Percentiles rank a stretch among this genome's conserved stretches.
Evolutionary conservation across 768 basidiomycete genomes (phyloP).

Genomic region (Galerina marginata): DNA sequence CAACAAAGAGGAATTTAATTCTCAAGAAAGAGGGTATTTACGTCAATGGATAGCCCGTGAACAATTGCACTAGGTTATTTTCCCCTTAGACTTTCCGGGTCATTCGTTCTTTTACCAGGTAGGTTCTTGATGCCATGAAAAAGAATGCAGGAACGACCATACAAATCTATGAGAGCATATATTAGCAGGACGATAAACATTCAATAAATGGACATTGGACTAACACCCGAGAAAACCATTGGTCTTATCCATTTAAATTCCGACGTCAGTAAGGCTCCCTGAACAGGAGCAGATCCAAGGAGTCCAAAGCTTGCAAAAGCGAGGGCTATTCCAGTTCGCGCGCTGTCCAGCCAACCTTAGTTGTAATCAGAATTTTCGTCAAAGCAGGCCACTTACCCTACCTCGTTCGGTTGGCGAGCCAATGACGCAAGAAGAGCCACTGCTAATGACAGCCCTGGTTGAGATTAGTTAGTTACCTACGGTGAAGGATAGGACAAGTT

Average conservation of each 20-base stretch:
- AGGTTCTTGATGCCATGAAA: too few species aligned
- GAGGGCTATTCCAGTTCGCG: conserved; percentile 37
- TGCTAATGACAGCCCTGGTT: conserved; percentile 39
- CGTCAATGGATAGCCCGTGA: too few species aligned
- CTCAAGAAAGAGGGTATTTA: too few species aligned
- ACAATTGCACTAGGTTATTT: too few species aligned
- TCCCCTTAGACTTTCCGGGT: too few species aligned
- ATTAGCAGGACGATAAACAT: too few species aligned
- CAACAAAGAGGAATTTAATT: too few species aligned
- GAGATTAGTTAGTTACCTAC: background rate
- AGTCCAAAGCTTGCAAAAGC: conserved; percentile 35
- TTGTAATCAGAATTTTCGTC: too few species aligned
- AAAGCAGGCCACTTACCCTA: conserved; percentile 33
- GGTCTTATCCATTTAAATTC: conserved; percentile 35
- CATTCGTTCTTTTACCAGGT: too few species aligned
- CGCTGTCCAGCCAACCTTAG: conserved; percentile 24
- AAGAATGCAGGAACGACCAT: too few species aligned
- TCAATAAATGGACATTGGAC: conserved; percentile 2
- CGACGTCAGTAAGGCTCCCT: conserved; percentile 36
- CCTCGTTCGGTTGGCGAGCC: conserved; percentile 36
- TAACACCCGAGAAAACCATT: conserved; percentile 38
- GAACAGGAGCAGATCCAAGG: conserved; percentile 37
- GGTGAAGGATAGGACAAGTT: too few species aligned
- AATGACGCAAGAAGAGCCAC: conserved; percentile 37
- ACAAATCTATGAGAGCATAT: too few species aligned